Evolutionary conservation across 2,329 filamentous ascomycete species (phyloP).

Genomic region (Apiospora saccharicola): DNA sequence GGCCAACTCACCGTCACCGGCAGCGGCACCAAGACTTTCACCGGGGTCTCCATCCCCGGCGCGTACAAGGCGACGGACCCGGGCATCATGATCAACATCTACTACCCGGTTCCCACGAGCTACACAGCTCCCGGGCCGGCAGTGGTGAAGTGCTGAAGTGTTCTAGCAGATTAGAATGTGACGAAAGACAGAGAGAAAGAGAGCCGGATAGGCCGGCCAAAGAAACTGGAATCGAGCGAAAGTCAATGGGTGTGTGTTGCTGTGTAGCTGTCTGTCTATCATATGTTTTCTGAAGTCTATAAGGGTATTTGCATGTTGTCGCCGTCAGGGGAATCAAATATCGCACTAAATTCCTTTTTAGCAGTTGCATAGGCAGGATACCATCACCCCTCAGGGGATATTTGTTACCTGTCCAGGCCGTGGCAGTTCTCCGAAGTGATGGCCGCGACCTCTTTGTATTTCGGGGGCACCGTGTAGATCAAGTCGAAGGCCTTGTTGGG

Average conservation of each 20-base stretch:
- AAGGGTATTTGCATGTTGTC: background rate
- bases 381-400: no score
- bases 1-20: slow-evolving; percentile 50
- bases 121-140: slow-evolving; percentile 40
- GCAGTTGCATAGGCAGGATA: background rate
- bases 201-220: background rate
- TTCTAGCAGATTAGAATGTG: background rate
- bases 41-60: slow-evolving; percentile 40
- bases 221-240: background rate
- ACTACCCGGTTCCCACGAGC: slow-evolving; percentile 39
- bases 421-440: slow-evolving; percentile 60
- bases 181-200: background rate
- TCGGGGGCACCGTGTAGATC: slow-evolving; percentile 64
- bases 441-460: slow-evolving; percentile 55
- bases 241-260: background rate
- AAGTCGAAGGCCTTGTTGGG: slow-evolving; percentile 58
- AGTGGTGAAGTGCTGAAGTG: slow-evolving; percentile 29
- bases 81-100: slow-evolving; percentile 44
- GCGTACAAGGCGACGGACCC: slow-evolving; percentile 48
- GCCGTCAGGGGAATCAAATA: background rate
- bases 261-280: slow-evolving; percentile 1
- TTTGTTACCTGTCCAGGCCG: slow-evolving; percentile 51
- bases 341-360: background rate
- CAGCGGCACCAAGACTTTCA: slow-evolving; percentile 46
- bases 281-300: background rate